Evolutionary conservation across 495 filamentous ascomycete species (phyloP).

Genomic region (Podospora fimiseda): DNA sequence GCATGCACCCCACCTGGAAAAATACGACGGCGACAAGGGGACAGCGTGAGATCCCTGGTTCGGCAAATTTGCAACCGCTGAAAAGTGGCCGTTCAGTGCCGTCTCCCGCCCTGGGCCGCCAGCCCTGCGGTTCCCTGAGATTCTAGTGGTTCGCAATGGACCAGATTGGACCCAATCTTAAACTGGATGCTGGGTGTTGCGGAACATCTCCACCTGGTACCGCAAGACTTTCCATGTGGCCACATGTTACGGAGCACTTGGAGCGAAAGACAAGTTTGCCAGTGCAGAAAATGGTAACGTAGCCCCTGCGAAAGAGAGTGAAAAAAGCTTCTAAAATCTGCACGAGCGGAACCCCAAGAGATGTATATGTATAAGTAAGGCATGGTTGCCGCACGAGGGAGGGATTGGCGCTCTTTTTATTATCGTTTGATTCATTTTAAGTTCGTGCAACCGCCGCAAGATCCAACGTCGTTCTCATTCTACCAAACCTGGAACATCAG

Average conservation of each 20-base stretch:
- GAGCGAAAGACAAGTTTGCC: constrained; percentile 13
- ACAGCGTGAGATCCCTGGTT: constrained; percentile 14
- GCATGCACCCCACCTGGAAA: constrained; percentile 5
- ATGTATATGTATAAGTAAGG: constrained; percentile 3
- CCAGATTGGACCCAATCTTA: constrained; percentile 6
- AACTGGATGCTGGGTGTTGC: constrained; percentile 9
- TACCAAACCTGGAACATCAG: neutral
- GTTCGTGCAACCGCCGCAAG: constrained; percentile 10
- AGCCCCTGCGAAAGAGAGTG: constrained; percentile 7
- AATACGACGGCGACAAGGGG: constrained; percentile 1
- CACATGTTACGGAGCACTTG: constrained; percentile 23
- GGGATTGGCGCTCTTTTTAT: constrained; percentile 17
- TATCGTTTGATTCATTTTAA: neutral
- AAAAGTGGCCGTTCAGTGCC: constrained; percentile 13
- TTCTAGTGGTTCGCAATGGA: constrained; percentile 24
- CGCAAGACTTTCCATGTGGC: constrained; percentile 21
- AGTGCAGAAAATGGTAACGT: constrained; percentile 15
- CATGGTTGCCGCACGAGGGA: constrained; percentile 16
- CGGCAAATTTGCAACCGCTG: constrained; percentile 24
- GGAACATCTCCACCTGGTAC: constrained; percentile 16
- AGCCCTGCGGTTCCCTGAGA: constrained; percentile 12
- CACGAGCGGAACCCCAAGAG: constrained; percentile 7
- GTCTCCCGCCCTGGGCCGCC: constrained; percentile 5
- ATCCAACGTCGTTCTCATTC: neutral
- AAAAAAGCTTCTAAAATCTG: constrained; percentile 6